phyloP scores from a whole-genome alignment of 352 stramenopile species.

The Thraustotheca clavata region DNA sequence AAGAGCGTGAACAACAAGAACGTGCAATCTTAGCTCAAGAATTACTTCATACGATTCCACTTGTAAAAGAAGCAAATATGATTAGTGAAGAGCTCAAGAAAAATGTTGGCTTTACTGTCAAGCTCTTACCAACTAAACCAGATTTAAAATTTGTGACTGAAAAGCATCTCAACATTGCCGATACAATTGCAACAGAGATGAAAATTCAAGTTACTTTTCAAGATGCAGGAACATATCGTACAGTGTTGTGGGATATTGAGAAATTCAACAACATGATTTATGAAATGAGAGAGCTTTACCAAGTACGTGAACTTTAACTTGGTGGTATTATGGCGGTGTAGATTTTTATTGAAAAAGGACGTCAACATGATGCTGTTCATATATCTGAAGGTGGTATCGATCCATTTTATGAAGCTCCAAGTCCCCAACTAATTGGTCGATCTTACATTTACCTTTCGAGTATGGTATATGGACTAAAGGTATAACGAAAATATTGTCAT shows the following conservation, averaged over 20 bases:
- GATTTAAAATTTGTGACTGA: conserved; percentile 35
- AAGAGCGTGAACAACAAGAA: conserved; percentile 66
- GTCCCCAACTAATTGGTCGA: conserved; percentile 62
- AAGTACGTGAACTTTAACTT: conserved; percentile 33
- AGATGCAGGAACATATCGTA: conserved; percentile 61
- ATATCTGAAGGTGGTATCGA: conserved; percentile 38
- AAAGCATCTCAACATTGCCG: conserved; percentile 40
- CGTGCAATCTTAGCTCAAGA: conserved; percentile 67
- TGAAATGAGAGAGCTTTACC: conserved; percentile 84
- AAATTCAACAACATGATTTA: conserved; percentile 74
- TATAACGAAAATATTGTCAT: background rate
- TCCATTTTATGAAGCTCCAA: conserved; percentile 69
- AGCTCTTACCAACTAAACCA: conserved; percentile 42
- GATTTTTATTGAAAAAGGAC: conserved; percentile 12
- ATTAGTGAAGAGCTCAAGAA: conserved; percentile 76
- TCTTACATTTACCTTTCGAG: conserved; percentile 57
- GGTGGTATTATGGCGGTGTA: background rate
- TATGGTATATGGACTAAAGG: conserved; percentile 50
- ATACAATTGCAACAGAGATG: conserved; percentile 49
- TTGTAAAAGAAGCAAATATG: conserved; percentile 82
- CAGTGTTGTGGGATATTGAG: conserved; percentile 69
- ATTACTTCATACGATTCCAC: conserved; percentile 63
- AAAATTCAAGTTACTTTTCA: conserved; percentile 75
- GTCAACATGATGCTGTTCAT: conserved; percentile 24
- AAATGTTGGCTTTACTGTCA: conserved; percentile 52